These are phyloP conservation scores for Madurella mycetomatis DNA, from an alignment of 2,329 filamentous ascomycete genomes.

Conservation along the genomic window DNA sequence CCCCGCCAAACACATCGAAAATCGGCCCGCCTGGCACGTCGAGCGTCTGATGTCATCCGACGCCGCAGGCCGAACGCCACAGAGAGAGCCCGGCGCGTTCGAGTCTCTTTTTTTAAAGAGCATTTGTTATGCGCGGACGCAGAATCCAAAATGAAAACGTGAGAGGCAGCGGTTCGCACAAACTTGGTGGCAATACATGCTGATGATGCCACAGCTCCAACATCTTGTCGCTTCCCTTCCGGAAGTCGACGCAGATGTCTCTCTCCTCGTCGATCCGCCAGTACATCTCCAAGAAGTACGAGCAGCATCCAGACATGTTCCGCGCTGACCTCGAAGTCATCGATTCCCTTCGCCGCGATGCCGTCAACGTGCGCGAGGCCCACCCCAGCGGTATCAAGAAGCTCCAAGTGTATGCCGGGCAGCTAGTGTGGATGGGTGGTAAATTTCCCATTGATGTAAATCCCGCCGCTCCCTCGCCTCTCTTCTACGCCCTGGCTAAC, in stretches of 20 bases:
- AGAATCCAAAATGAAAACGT: conserved; percentile 18
- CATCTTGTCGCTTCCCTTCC: conserved; percentile 79
- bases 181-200: neutral
- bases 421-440: conserved; percentile 86
- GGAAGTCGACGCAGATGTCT: conserved; percentile 73
- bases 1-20: too few species aligned
- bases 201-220: conserved; percentile 36
- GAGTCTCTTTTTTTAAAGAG: too few species aligned
- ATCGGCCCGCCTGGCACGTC: too few species aligned
- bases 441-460: conserved; percentile 92
- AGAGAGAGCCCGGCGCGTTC: too few species aligned
- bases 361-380: conserved; percentile 83
- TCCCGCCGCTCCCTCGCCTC: conserved; percentile 24
- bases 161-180: conserved; percentile 1
- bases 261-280: conserved; percentile 80
- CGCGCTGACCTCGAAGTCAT: conserved; percentile 78
- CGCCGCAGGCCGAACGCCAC: too few species aligned
- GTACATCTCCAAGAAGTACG: conserved; percentile 97
- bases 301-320: conserved; percentile 98
- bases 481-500: neutral
- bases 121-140: too few species aligned
- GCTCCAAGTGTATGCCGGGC: conserved; percentile 85
- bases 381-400: conserved; percentile 82
- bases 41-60: too few species aligned
- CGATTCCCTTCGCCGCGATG: conserved; percentile 75